phyloP scores from a whole-genome alignment of 768 basidiomycete species.

The Polyporus arcularius region DNA sequence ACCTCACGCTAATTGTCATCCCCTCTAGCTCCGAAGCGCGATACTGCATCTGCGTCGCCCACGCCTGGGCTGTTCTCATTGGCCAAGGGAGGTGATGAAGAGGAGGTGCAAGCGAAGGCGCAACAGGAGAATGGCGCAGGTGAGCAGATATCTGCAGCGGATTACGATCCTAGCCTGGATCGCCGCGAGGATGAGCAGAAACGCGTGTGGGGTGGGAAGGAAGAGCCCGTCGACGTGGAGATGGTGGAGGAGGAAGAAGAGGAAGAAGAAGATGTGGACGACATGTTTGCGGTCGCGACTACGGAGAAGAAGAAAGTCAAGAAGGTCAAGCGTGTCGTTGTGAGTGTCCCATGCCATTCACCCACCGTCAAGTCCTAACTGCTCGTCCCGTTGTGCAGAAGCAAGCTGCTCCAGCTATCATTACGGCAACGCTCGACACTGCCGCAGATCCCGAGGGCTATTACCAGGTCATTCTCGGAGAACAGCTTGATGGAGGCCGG shows the following conservation, averaged over 20 bases:
- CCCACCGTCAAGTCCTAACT: background rate
- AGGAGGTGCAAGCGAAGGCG: conserved; percentile 48
- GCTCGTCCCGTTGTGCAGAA: conserved; percentile 35
- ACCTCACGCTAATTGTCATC: background rate
- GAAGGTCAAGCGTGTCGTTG: conserved; percentile 55
- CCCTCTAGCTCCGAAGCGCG: conserved; percentile 39
- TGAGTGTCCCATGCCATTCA: conserved; percentile 32
- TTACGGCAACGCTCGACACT: conserved; percentile 80
- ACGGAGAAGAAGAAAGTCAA: conserved; percentile 52
- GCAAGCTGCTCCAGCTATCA: conserved; percentile 58
- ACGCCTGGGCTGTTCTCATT: conserved; percentile 63
- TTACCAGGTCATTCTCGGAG: conserved; percentile 91
- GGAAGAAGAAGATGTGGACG: conserved; percentile 74
- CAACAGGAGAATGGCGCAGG: conserved; percentile 46
- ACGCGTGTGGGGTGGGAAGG: conserved; percentile 51
- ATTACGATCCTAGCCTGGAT: conserved; percentile 87
- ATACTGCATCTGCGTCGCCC: conserved; percentile 61
- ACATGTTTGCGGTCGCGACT: conserved; percentile 84
- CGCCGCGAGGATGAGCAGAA: conserved; percentile 81
- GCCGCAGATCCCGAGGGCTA: conserved; percentile 95
- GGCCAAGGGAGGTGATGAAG: conserved; percentile 62
- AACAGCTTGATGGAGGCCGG: conserved; percentile 86
- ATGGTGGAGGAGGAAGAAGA: conserved; percentile 56
- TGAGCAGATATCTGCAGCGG: conserved; percentile 86
- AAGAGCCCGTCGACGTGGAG: conserved; percentile 40